phyloP scores from a whole-genome alignment of 2,329 filamentous ascomycete species.

The Allantophomopsis cytisporea region DNA sequence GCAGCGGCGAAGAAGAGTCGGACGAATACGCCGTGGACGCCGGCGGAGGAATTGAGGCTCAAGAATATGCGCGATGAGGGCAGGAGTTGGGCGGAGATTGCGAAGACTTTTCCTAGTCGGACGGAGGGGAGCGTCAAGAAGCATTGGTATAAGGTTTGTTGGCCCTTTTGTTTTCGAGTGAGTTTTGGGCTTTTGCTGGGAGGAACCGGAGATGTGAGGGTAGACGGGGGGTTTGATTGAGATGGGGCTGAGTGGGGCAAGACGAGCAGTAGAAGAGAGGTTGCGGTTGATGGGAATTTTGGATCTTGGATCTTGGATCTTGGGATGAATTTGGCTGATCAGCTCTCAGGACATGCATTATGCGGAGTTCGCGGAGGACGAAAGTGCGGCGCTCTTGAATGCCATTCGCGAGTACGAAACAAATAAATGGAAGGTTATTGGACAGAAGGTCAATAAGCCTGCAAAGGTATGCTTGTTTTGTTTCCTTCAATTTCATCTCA shows the following conservation, averaged over 20 bases:
- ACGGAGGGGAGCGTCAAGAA: constrained; percentile 99
- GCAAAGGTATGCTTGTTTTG: constrained; percentile 56
- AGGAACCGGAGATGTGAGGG: too few species aligned
- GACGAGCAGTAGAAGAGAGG: too few species aligned
- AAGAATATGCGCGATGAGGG: constrained; percentile 91
- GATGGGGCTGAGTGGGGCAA: too few species aligned
- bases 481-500: constrained; percentile 1
- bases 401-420: constrained; percentile 98
- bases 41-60: constrained; percentile 79
- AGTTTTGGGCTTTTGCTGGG: too few species aligned
- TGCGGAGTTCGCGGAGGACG: constrained; percentile 94
- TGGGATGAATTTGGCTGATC: too few species aligned
- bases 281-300: too few species aligned
- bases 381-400: constrained; percentile 58
- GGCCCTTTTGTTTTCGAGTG: background rate
- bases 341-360: constrained; percentile 85
- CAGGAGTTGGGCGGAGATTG: constrained; percentile 95
- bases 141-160: constrained; percentile 90
- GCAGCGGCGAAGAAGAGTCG: constrained; percentile 75
- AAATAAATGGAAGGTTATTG: constrained; percentile 97
- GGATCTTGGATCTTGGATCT: too few species aligned
- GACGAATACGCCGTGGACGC: constrained; percentile 98
- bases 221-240: too few species aligned
- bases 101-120: constrained; percentile 87
- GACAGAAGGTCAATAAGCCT: constrained; percentile 92